A percentile compares a stretch with the other conserved stretches of the same genome.
phyloP scores from a whole-genome alignment of 2,329 filamentous ascomycete genomes.

The Aspergillus aculeatinus region DNA sequence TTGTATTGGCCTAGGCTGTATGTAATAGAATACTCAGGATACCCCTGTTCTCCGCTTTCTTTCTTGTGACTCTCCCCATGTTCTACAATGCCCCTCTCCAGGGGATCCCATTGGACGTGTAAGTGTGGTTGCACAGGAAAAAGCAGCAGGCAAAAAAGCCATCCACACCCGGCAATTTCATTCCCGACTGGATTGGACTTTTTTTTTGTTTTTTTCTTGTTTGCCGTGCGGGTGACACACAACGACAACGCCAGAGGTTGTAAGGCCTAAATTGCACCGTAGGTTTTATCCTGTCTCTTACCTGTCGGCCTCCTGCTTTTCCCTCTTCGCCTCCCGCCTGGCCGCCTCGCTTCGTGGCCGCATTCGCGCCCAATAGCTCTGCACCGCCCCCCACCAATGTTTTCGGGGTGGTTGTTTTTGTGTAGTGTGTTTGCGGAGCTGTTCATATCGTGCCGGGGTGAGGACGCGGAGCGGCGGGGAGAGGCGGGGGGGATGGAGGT shows the following conservation, averaged over 20 bases:
- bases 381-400: conserved; percentile 5
- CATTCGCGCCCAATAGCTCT: conserved; percentile 11
- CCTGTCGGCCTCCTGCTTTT: too few species aligned
- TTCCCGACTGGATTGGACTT: not conserved
- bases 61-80: not conserved
- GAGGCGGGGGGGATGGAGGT: not conserved
- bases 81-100: not conserved
- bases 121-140: not conserved
- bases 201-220: not conserved
- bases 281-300: not conserved
- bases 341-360: not conserved
- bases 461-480: conserved; percentile 17
- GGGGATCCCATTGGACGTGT: conserved; percentile 2
- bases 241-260: not conserved
- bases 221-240: not conserved
- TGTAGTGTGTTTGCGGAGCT: conserved; percentile 6
- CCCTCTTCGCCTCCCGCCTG: not conserved
- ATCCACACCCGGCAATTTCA: not conserved
- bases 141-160: not conserved
- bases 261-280: not conserved
- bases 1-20: conserved; percentile 27
- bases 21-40: conserved; percentile 31
- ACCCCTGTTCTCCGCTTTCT: conserved; percentile 20
- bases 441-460: conserved; percentile 15
- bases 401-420: not conserved